Evolutionary conservation across 352 stramenopile species (phyloP), one percentile per base, ranked within the genome.

Genomic region (Phytophthora melonis): DNA sequence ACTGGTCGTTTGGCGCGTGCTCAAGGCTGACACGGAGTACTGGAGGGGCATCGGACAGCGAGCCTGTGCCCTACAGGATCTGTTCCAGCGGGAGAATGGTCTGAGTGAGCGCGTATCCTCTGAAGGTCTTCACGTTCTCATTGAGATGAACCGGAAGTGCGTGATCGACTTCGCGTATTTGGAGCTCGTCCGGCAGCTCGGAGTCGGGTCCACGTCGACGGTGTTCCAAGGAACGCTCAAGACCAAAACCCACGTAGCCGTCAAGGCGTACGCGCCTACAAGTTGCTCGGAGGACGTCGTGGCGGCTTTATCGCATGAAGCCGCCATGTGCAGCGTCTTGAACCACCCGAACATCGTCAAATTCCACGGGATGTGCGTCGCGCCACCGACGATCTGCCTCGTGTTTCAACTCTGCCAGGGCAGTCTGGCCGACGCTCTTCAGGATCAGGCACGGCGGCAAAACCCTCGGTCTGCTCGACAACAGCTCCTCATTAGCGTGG

Each of bases 111-210:
- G 73, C 0, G 54, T 85, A 1, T 87, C 80, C 0, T 79, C 78
- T 6, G 43, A 85, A 47, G 80, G 75, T 23, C 65, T 90, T 0
- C 80, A 90, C 49, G 50, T 83, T 11, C 61, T 88, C 14, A 88
- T 89, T 55, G 81, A 88, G 50, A 79, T 85, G 74, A 81, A 89
- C 27, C 78, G 78, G 9, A 88, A 86, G 34, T 72, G 76, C 56
- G 68, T 90, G 39, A 86, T 90, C 27, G 82, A 90, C 43, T 90
- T 90, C 62, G 80, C 80, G 7, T 84, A 86, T 50, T 52, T 89
- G 30, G 68, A 83, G 9, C 53, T 89, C n/a, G 54, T 70, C 19
- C 58, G 62, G 3, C 70, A 72, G 25, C 68, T 88, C 56, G 80
- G 77, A 4, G 63, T 72, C 11, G 82, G 78, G 0, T 66, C 66